These are phyloP conservation scores for Ilex aquifolium DNA, from an alignment of 257 asterid species.

Conservation along the genomic window DNA sequence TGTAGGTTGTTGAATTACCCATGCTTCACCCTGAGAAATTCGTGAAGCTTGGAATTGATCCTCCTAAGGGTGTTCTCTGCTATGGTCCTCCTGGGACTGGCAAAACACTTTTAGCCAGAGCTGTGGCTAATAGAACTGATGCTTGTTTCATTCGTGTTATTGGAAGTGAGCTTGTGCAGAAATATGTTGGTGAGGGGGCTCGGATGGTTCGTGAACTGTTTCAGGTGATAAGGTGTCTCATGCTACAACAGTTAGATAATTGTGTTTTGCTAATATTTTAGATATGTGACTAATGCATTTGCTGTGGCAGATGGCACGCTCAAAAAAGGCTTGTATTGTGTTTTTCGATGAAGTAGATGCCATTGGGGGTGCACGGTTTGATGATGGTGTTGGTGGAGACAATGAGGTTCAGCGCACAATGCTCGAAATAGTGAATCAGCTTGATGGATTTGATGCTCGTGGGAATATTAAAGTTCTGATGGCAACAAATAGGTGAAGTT, in stretches of 20 bases:
- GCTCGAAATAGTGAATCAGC: constrained; percentile 98
- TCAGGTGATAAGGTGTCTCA: constrained; percentile 43
- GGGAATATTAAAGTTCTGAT: constrained; percentile 95
- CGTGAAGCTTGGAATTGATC: constrained; percentile 94
- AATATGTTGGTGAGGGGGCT: constrained; percentile 99
- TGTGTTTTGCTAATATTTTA: neutral
- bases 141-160: constrained; percentile 97
- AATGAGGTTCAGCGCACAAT: constrained; percentile 98
- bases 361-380: constrained; percentile 96
- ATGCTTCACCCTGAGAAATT: constrained; percentile 99
- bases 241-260: neutral
- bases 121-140: constrained; percentile 97
- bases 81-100: constrained; percentile 99
- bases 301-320: constrained; percentile 86
- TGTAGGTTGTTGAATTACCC: constrained; percentile 95
- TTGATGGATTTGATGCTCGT: constrained; percentile 98
- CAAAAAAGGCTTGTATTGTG: constrained; percentile 95
- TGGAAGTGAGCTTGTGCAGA: constrained; percentile 97
- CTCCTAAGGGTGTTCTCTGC: constrained; percentile 97
- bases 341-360: constrained; percentile 97
- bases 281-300: neutral
- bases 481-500: constrained; percentile 85
- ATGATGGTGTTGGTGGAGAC: constrained; percentile 97
- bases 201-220: constrained; percentile 98
- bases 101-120: constrained; percentile 90